Evolutionary conservation across 2,329 filamentous ascomycete genomes (phyloP), one percentile per base, ranked within the genome.

Genomic region (Metarhizium album): DNA sequence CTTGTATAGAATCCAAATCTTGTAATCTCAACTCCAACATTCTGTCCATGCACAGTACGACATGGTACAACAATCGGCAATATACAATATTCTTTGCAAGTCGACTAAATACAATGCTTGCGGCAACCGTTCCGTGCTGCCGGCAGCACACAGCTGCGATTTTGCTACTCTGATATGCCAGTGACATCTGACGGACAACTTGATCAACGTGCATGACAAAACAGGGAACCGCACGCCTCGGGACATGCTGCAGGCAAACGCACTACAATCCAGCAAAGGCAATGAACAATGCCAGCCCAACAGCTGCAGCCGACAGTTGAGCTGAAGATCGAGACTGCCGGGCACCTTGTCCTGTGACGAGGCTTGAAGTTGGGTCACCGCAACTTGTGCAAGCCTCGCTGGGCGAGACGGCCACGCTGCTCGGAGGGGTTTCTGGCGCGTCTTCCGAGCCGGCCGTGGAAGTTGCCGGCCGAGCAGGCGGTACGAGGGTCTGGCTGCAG

Each of bases 401-500:
- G 33, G 33, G 4, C 16, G 33, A 35, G 14, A 16, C 33, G 11
- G 4, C 33, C 4, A 4, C 7, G 33, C 33, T 13, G 33, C 16
- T 16, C 16, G 33, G 16, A 35, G 4, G 33, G 4, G 33, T 14
- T 13, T 4, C 33, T 35, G 33, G 4, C 16, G 11, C 33, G 14
- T 35, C 33, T 8, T 14, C 3, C 4, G 33, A 1, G 33, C 9
- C 11, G 2, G 27, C 11, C 16, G 16, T 13, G 11, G 33, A 16
- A 16, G 33, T 35, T 13, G 13, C 33, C 1, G 33, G 14, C 33
- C 16, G 33, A 8, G 14, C 33, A 14, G 33, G 2, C 13, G 33
- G 33, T 35, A 13, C 14, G 9, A 35, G 16, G 7, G 33, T 35
- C 33, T 13, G 33, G 33, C 33, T 16, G 33, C 59, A 43, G 67